Evolutionary conservation across 2,329 filamentous ascomycete genomes (phyloP).

Genomic region (Metarhizium brunneum): DNA sequence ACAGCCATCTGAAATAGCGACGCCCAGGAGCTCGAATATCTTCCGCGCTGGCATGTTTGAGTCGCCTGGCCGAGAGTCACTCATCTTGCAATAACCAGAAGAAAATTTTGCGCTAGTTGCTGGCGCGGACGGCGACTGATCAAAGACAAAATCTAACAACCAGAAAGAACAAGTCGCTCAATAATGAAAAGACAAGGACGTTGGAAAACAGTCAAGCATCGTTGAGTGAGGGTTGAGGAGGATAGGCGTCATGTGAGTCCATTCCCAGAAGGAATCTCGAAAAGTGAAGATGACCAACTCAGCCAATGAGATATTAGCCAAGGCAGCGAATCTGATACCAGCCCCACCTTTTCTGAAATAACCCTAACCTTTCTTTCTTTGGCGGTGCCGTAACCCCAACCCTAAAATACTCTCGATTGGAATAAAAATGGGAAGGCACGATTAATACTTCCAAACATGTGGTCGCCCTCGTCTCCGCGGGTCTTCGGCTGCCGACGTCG

Average conservation of each 20-base stretch:
- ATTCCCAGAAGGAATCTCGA: not conserved
- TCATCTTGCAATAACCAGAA: conserved; percentile 19
- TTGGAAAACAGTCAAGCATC: not conserved
- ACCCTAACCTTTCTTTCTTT: no score
- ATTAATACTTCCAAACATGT: no score
- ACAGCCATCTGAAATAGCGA: conserved; percentile 26
- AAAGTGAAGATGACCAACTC: no score
- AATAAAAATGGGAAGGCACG: no score
- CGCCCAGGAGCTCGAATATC: conserved; percentile 38
- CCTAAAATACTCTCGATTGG: no score
- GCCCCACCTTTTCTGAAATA: no score
- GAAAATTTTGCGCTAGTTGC: not conserved
- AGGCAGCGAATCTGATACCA: no score
- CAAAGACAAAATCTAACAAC: not conserved
- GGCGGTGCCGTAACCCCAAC: no score
- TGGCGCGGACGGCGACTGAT: not conserved
- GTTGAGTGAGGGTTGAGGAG: not conserved
- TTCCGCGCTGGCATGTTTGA: conserved; percentile 15
- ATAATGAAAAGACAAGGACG: not conserved
- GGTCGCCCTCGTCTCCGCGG: no score
- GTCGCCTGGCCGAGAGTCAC: conserved; percentile 11
- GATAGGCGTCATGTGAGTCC: not conserved
- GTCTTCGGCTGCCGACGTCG: not conserved
- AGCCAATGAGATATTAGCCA: no score
- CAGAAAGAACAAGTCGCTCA: not conserved